Base-by-base conservation (phyloP, 768 basidiomycete species). In the Calvatia gigantea region DNA sequence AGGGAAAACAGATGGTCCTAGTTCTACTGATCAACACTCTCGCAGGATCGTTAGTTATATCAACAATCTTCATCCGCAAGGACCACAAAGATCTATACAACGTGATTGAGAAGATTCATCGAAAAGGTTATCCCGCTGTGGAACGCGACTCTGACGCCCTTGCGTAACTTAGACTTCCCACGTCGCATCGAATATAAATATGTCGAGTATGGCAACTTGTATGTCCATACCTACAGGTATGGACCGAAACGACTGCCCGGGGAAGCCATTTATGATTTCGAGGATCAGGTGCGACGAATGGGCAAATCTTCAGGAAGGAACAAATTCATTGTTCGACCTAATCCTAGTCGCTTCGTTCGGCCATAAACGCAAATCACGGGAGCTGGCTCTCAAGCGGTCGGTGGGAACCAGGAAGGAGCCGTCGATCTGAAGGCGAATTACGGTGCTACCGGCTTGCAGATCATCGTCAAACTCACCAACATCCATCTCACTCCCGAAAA, bases 61-160 rank as follows among this genome's bases (percentile, higher is more conserved):
- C 60, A 75, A 76, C 56, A 74, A 73, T 38, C 65, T 76, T 5
- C 66, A 73, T 51, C 74, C 72, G 6, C 48, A 60, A 12, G n/a
- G 39, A 59, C 9, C 61, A 62, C 45, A 25, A 17, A 37, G 45
- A 61, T 29, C 63, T 73, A 6, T 68, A 69, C 58, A n/a, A 27
- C 33, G 52, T 62, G 31, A 58, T n/a, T 73, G 27, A 65, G 68
- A 37, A 39, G 65, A 33, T 39, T 69, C 31, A 64, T 72, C 39
- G 55, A 50, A 0, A 39, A 45, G 6, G 63, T 65, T 33, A 62
- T 73, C 27, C 70, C 71, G 3, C 59, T 71, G 14, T 71, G 70
- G 66, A 64, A 69, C 28, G 39, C 42, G 17, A 61, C 64, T 15
- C 60, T 70, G 21, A 64, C 66, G 3, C 61, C 62, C 9, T 46